A percentile compares a stretch with the other conserved stretches of the same genome.
Conservation (phyloP, 129 eudicot genomes). For the Rutidosis leptorrhynchoides region DNA sequence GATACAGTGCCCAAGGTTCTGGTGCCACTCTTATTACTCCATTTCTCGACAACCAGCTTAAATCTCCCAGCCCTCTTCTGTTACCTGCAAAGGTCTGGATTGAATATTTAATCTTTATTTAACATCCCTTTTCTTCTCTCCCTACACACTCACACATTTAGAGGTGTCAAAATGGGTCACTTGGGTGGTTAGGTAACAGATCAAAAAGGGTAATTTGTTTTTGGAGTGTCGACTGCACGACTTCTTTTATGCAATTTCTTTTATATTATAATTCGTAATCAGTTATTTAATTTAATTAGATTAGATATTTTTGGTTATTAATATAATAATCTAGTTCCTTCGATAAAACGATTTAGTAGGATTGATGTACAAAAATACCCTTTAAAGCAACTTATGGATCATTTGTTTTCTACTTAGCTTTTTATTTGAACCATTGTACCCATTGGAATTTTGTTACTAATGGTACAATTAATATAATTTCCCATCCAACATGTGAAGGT, state of each 20-base stretch:
- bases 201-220: neutral
- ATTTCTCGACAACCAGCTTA: conserved; percentile 90
- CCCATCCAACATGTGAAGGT: conserved; percentile 9
- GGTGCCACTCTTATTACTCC: conserved; percentile 95
- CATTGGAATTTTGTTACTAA: neutral
- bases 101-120: neutral
- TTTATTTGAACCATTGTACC: too few species aligned
- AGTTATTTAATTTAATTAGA: too few species aligned
- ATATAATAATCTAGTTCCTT: too few species aligned
- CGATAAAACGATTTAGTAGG: too few species aligned
- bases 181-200: neutral
- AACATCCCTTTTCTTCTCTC: neutral
- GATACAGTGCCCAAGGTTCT: conserved; percentile 97
- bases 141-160: neutral
- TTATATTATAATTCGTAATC: too few species aligned
- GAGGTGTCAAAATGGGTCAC: neutral
- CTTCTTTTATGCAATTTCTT: too few species aligned
- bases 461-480: neutral
- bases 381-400: too few species aligned
- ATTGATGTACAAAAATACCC: too few species aligned
- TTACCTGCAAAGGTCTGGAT: conserved; percentile 69
- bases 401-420: too few species aligned
- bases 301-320: too few species aligned
- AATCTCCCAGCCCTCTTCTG: conserved; percentile 94
- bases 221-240: neutral